Evolutionary conservation across 2,329 filamentous ascomycete genomes (phyloP).

Genomic region (Bipolaris zeicola): DNA sequence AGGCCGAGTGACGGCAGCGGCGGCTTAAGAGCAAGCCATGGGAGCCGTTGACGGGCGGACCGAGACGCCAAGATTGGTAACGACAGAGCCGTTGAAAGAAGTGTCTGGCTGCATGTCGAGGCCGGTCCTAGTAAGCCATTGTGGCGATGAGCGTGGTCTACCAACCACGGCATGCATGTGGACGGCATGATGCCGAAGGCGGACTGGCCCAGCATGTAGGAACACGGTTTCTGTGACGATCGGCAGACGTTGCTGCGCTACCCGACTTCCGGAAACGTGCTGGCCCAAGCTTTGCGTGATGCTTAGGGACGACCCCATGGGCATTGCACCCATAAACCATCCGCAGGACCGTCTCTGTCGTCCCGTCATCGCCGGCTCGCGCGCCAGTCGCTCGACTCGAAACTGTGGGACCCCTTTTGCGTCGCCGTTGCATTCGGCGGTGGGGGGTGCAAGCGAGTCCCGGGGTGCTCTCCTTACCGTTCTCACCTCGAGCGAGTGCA

Average conservation of each 20-base stretch:
- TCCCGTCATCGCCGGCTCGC: slow-evolving; percentile 9
- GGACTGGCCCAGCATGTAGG: slow-evolving; percentile 5
- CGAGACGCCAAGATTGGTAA: slow-evolving; percentile 13
- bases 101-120: slow-evolving; percentile 28
- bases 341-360: slow-evolving; percentile 1
- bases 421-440: slow-evolving; percentile 2
- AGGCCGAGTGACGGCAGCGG: slow-evolving; percentile 6
- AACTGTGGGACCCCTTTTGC: slow-evolving; percentile 10
- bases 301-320: slow-evolving; percentile 5
- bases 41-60: slow-evolving; percentile 9
- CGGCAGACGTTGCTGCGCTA: slow-evolving; percentile 14
- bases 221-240: slow-evolving; percentile 9
- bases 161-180: slow-evolving; percentile 15
- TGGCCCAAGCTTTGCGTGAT: slow-evolving; percentile 3
- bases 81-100: slow-evolving; percentile 16
- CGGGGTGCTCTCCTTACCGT: slow-evolving; percentile 13
- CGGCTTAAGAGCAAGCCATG: slow-evolving; percentile 4
- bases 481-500: slow-evolving; percentile 26
- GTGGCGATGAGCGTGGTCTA: slow-evolving; percentile 23
- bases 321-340: slow-evolving; percentile 1
- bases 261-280: slow-evolving; percentile 9
- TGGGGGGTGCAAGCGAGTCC: slow-evolving; percentile 11
- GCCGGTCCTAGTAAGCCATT: slow-evolving; percentile 6
- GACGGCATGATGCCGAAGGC: slow-evolving; percentile 14
- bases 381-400: slow-evolving; percentile 6